Evolutionary conservation across 106 monocot genomes (phyloP).

Genomic region (Agapanthus africanus): DNA sequence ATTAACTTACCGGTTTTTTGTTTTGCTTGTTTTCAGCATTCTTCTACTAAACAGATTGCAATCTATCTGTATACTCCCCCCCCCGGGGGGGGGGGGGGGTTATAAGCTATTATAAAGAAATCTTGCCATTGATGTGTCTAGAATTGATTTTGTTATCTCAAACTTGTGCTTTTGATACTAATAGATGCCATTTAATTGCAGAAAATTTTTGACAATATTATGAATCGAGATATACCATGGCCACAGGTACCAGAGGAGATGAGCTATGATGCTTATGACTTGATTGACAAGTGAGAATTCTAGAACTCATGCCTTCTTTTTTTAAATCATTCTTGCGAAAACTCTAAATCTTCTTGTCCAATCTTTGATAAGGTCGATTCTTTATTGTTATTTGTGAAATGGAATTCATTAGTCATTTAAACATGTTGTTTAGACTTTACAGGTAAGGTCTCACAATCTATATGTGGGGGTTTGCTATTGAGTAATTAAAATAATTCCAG

Average conservation of each 20-base stretch:
- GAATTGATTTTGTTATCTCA: background rate
- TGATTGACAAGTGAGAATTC: slow-evolving; percentile 78
- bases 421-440: background rate
- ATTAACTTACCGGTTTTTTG: no score
- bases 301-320: background rate
- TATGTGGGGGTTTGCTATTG: background rate
- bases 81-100: no score
- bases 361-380: background rate
- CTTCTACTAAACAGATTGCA: no score
- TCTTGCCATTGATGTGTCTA: background rate
- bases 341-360: background rate
- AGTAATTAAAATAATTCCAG: background rate
- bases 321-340: background rate
- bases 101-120: background rate
- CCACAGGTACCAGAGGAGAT: slow-evolving; percentile 83
- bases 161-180: background rate
- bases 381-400: background rate
- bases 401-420: background rate
- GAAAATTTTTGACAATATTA: slow-evolving; percentile 99
- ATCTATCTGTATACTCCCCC: no score
- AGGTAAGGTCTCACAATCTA: background rate
- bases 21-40: background rate
- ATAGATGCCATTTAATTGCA: slow-evolving; percentile 33
- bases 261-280: slow-evolving; percentile 71
- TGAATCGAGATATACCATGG: slow-evolving; percentile 96